Evolutionary conservation across 345 rosid genomes (phyloP), one percentile per base, ranked within the genome.

Genomic region (Corchorus olitorius): DNA sequence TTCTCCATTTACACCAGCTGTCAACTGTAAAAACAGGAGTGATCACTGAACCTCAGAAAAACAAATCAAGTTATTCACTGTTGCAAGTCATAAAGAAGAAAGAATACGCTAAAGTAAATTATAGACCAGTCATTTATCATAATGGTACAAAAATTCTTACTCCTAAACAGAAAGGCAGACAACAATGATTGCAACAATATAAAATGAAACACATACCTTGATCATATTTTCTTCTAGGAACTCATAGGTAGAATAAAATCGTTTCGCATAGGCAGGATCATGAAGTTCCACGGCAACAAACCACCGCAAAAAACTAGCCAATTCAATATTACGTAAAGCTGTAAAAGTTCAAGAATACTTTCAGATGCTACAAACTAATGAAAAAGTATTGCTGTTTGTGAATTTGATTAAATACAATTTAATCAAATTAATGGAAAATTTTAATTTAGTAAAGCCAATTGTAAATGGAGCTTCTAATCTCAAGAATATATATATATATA

Each of bases 261-360:
- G 89, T 87, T 91, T 96, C 53, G 90, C 85, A 86, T 89, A 91
- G 69, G 88, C 88, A 76, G 93, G 97, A 76, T 96, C 99, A 78
- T 88, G 84, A 81, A 96, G 87, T 78, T 96, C 99, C 78, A 92
- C 99, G 83, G 90, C 88, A 46, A 96, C 97, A 86, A 85, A 96
- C 99, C 99, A 92, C 52, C 98, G 94, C 66, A 96, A 93, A 84
- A 87, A 96, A 87, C 98, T 92, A 76, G 98, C 98, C 88, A 96
- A 77, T 79, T 91, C 98, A 17, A 93, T 88, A 83, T 96, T 93
- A 76, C 84, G 83, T 63, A 90, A 76, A 53, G 99, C 99, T 96
- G 93, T 49, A 76, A 84, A 78, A 82, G 78, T 76, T 49, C 59
- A 87, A 74, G 64, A 60, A 73, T 60, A 71, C 20, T 49, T 54